Base-by-base conservation (phyloP, 2,329 filamentous ascomycete genomes). In the Fusarium buxicola region DNA sequence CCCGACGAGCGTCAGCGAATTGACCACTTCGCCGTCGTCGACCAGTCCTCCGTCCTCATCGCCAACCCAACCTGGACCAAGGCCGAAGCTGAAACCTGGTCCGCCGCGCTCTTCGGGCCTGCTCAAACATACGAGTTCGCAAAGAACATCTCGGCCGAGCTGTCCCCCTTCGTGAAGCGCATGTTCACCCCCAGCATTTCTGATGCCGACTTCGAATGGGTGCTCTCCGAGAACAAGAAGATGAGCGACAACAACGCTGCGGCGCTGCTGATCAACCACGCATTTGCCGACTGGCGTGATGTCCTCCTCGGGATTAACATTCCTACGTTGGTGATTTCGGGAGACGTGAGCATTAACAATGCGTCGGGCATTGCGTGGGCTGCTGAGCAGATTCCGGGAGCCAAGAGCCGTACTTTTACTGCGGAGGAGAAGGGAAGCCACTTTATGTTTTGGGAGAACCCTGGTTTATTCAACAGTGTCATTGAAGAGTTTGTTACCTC, bases 381-480 rank as follows among this genome's bases (percentile, higher is more conserved):
- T 15, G 72, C 69, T 18, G 48, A 58, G 16, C 68, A 75, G 51
- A 73, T 76, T 12, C 64, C 68, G 2, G 63, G 66, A 0, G 64
- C 70, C 0, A 52, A 70, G 58, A 7, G 63, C 2, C 65, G 68
- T 31, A 60, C 63, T 1, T 76, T 76, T 18, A 68, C 64, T 13
- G 66, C 72, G 25, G 69, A 69, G 11, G 73, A 77, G 47, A 68
- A 70, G n/a, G 72, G 74, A 0, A 73, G 69, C 39, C 75, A 75
- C 47, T 75, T 72, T 47, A 63, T 73, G 63, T 75, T 74, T 53
- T 75, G 69, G 66, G 73, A 76, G 60, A 75, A 74, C 35, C 68
- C 73, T 3, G 65, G 66, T 11, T 65, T 65, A 56, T 76, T 76
- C 36, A 76, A 77, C 41, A 45, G 49, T 13, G 47, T 73, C 3